These are phyloP conservation scores for Ajuga chamaepitys DNA, from an alignment of 257 asterid species.

Conservation along the genomic window DNA sequence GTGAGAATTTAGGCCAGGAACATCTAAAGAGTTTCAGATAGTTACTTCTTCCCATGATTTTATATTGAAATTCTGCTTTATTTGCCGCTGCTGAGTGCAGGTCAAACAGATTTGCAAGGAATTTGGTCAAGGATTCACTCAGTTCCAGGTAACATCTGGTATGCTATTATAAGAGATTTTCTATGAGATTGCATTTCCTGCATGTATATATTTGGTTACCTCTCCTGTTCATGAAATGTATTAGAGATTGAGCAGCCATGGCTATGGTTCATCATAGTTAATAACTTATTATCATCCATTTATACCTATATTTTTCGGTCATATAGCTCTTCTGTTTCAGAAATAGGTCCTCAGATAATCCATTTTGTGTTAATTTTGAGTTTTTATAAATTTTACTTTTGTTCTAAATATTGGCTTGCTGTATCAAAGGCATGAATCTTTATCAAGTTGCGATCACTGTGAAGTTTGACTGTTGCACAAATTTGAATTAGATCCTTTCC, in stretches of 20 bases:
- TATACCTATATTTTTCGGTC: not conserved
- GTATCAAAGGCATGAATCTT: not conserved
- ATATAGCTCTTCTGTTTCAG: not conserved
- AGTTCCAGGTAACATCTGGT: slow-evolving; percentile 87
- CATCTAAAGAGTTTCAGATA: not conserved
- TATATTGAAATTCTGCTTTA: not conserved
- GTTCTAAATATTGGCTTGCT: not conserved
- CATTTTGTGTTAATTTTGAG: slow-evolving; percentile 3
- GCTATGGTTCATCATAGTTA: not conserved
- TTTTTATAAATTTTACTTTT: slow-evolving; percentile 2
- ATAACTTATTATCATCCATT: not conserved
- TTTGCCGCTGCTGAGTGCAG: slow-evolving; percentile 33
- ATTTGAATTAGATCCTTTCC: slow-evolving; percentile 4
- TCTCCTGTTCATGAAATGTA: slow-evolving; percentile 1
- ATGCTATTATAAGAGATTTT: slow-evolving; percentile 39
- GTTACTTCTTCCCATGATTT: not conserved
- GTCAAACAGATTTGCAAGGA: slow-evolving; percentile 63
- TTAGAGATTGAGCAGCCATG: not conserved
- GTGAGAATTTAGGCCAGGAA: not conserved
- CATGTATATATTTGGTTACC: not conserved
- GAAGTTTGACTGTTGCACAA: not conserved
- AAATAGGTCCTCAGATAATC: not conserved
- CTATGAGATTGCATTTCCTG: not conserved
- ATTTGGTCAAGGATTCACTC: slow-evolving; percentile 52
- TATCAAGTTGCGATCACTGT: not conserved